These are phyloP conservation scores for Cadophora sp. DNA, from an alignment of 2,329 filamentous ascomycete species.

Conservation along the genomic window DNA sequence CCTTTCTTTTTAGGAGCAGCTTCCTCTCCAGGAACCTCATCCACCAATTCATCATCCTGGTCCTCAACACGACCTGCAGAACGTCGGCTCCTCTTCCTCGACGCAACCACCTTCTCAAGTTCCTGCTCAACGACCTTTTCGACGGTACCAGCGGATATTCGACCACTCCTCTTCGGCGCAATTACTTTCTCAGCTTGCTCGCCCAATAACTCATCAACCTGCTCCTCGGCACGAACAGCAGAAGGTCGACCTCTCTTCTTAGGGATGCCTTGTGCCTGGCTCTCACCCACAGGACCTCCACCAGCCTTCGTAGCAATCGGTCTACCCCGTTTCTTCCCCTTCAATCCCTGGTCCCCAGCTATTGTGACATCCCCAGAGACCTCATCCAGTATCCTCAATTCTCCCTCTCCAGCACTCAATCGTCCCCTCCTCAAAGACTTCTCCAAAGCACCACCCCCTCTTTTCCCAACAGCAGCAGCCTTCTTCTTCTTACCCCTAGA, in stretches of 20 bases:
- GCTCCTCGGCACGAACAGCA: background rate
- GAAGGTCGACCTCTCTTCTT: conserved; percentile 24
- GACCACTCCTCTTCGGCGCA: conserved; percentile 2
- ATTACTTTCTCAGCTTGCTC: background rate
- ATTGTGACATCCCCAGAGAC: background rate
- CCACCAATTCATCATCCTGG: conserved; percentile 10
- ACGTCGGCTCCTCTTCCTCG: conserved; percentile 23
- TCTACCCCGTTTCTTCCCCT: conserved; percentile 2
- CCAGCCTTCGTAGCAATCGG: background rate
- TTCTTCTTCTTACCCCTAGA: background rate
- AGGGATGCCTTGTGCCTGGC: background rate
- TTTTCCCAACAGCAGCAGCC: background rate
- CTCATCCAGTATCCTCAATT: background rate
- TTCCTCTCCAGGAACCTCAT: background rate
- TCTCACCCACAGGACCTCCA: background rate
- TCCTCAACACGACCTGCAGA: conserved; percentile 1
- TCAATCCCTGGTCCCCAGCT: background rate
- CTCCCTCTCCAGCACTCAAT: conserved; percentile 5
- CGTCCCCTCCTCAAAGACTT: conserved; percentile 14
- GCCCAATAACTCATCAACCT: background rate
- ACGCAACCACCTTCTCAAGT: background rate
- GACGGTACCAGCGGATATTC: background rate
- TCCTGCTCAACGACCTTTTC: conserved; percentile 7
- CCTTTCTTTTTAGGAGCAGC: background rate
- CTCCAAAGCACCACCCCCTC: conserved; percentile 2